Evolutionary conservation across 306 rosid genomes (phyloP).

Genomic region (Macrotyloma uniflorum): DNA sequence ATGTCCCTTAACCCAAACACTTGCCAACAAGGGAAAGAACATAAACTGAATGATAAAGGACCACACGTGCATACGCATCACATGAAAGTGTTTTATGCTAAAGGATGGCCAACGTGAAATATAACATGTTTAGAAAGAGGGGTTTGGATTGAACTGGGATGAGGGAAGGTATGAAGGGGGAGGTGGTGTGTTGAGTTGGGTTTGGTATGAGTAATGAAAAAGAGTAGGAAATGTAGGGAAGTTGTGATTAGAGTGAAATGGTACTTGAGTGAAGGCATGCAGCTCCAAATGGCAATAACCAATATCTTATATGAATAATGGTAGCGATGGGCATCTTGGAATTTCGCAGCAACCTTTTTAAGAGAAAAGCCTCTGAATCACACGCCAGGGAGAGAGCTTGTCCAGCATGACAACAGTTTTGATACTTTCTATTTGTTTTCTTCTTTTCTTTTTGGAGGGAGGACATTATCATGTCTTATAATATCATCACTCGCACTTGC

Average conservation of each 20-base stretch:
- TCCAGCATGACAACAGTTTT: slow-evolving; percentile 43
- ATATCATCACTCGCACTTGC: slow-evolving; percentile 45
- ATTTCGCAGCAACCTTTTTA: slow-evolving; percentile 33
- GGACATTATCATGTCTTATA: slow-evolving; percentile 39
- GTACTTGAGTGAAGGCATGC: slow-evolving; percentile 28
- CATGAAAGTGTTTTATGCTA: background rate
- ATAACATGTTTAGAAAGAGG: background rate
- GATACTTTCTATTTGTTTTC: slow-evolving; percentile 37
- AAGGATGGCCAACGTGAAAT: background rate
- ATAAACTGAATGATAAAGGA: background rate
- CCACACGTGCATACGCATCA: background rate
- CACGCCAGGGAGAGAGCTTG: slow-evolving; percentile 45
- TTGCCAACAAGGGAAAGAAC: background rate
- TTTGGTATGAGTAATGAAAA: slow-evolving; percentile 26
- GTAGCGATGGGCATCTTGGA: slow-evolving; percentile 42
- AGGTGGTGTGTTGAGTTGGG: background rate
- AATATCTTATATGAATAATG: slow-evolving; percentile 30
- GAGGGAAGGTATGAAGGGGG: background rate
- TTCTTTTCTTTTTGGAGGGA: slow-evolving; percentile 34
- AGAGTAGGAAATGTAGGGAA: background rate
- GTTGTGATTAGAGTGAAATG: slow-evolving; percentile 25
- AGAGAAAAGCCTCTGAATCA: slow-evolving; percentile 46
- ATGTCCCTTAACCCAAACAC: background rate
- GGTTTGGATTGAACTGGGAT: background rate
- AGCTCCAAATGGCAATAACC: background rate